These are phyloP conservation scores for Cucumis melo DNA, from an alignment of 306 rosid genomes.

Conservation along the genomic window DNA sequence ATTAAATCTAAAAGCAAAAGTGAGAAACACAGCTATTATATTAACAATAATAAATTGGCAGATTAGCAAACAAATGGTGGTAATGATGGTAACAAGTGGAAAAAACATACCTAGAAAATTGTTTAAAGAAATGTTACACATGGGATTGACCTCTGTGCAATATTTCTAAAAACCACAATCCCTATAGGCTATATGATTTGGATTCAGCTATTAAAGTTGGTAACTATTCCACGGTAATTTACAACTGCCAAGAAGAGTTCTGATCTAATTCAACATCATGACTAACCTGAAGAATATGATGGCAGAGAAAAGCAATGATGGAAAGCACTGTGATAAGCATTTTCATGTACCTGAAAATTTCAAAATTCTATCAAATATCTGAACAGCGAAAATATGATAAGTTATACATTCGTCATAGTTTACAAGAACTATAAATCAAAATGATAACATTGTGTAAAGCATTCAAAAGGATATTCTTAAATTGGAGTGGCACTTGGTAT, in stretches of 20 bases:
- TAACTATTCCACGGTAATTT: not conserved
- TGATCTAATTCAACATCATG: not conserved
- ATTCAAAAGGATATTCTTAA: not conserved
- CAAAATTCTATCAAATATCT: not conserved
- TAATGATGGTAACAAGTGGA: not conserved
- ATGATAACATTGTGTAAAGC: not conserved
- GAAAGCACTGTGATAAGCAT: constrained; percentile 75
- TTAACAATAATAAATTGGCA: not conserved
- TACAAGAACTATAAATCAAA: not conserved
- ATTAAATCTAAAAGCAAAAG: not conserved
- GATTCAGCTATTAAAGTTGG: not conserved
- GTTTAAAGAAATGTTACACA: not conserved
- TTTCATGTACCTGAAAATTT: constrained; percentile 84
- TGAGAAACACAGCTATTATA: not conserved
- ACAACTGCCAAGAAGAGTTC: not conserved
- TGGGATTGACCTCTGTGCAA: not conserved
- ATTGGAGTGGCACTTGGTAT: not conserved
- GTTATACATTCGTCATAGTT: not conserved
- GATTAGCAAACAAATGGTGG: not conserved
- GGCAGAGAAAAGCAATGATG: constrained; percentile 86
- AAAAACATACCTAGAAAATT: not conserved
- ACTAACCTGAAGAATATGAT: constrained; percentile 62
- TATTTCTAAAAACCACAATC: not conserved
- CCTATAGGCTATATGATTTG: not conserved
- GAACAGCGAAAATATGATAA: not conserved